Conservation (phyloP, 2,329 filamentous ascomycete genomes). For the Pseudohalonectria lignicola region DNA sequence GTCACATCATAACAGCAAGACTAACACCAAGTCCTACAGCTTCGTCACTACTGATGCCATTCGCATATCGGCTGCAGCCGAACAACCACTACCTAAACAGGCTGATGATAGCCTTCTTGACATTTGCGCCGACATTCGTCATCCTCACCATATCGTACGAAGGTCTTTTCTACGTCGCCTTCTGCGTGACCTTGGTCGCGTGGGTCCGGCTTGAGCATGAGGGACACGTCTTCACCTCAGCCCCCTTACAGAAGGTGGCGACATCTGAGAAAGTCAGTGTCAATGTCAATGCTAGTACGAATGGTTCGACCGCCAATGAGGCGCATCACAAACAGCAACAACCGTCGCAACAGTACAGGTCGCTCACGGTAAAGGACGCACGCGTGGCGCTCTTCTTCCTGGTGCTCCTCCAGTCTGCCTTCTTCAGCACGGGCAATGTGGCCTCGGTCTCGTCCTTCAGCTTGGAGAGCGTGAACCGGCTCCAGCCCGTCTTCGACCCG, state of each 20-base stretch:
- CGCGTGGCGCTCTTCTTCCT: constrained; percentile 92
- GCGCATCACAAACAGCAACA: background rate
- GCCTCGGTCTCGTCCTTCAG: constrained; percentile 91
- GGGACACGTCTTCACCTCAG: constrained; percentile 38
- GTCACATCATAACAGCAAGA: too few species aligned
- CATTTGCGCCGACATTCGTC: constrained; percentile 87
- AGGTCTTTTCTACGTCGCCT: constrained; percentile 88
- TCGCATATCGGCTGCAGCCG: constrained; percentile 69
- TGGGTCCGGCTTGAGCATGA: constrained; percentile 91
- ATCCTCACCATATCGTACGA: constrained; percentile 97
- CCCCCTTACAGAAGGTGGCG: background rate
- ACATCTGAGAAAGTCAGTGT: too few species aligned
- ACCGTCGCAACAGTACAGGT: constrained; percentile 34
- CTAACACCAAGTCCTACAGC: constrained; percentile 45
- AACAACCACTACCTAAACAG: constrained; percentile 86
- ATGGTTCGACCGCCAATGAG: background rate
- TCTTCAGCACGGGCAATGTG: constrained; percentile 95
- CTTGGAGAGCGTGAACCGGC: constrained; percentile 75
- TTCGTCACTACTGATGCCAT: constrained; percentile 64
- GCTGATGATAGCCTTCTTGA: constrained; percentile 78
- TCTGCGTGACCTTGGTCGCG: constrained; percentile 67
- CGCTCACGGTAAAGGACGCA: constrained; percentile 70
- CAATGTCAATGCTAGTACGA: too few species aligned
- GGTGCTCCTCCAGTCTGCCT: constrained; percentile 85
- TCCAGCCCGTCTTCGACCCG: constrained; percentile 87